Percentiles rank a stretch among this genome's conserved stretches.
phyloP scores from a whole-genome alignment of 768 basidiomycete species.

The Leccinum fibrillosum region DNA sequence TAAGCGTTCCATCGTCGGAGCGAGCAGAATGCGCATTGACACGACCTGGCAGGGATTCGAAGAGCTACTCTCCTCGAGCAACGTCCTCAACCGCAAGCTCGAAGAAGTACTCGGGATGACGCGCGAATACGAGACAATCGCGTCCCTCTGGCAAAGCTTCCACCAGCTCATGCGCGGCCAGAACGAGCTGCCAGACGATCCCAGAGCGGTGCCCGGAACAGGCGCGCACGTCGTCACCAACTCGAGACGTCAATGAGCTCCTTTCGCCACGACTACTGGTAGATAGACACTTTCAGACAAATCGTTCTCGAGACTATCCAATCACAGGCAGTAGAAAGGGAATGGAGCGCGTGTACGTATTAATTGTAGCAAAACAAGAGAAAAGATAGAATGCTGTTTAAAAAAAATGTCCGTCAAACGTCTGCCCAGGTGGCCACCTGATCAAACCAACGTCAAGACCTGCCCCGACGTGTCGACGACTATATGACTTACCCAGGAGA shows the following conservation, averaged over 20 bases:
- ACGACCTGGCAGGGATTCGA: constrained; percentile 67
- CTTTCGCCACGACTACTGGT: constrained; percentile 2
- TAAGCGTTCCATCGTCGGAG: constrained; percentile 32
- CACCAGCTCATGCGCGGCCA: constrained; percentile 70
- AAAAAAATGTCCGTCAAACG: constrained; percentile 33
- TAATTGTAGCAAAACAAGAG: constrained; percentile 34
- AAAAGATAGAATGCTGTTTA: constrained; percentile 25
- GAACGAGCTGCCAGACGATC: constrained; percentile 28
- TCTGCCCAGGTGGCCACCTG: constrained; percentile 57
- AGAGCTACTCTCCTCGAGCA: constrained; percentile 79
- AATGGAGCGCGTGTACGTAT: constrained; percentile 28
- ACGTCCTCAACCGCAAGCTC: constrained; percentile 83
- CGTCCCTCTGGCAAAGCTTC: constrained; percentile 79
- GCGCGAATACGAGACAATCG: constrained; percentile 86
- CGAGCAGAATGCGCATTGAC: neutral
- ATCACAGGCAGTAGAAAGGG: constrained; percentile 33
- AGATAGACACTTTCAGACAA: constrained; percentile 14
- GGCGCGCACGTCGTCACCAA: constrained; percentile 59
- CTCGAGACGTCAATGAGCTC: constrained; percentile 22
- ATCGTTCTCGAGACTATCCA: constrained; percentile 34
- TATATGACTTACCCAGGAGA: constrained; percentile 73
- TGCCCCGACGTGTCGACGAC: neutral
- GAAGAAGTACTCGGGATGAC: constrained; percentile 94
- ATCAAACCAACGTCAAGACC: neutral
- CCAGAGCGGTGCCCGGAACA: constrained; percentile 56